phyloP scores from a whole-genome alignment of 2,329 filamentous ascomycete genomes.

The Scytalidium lignicola region DNA sequence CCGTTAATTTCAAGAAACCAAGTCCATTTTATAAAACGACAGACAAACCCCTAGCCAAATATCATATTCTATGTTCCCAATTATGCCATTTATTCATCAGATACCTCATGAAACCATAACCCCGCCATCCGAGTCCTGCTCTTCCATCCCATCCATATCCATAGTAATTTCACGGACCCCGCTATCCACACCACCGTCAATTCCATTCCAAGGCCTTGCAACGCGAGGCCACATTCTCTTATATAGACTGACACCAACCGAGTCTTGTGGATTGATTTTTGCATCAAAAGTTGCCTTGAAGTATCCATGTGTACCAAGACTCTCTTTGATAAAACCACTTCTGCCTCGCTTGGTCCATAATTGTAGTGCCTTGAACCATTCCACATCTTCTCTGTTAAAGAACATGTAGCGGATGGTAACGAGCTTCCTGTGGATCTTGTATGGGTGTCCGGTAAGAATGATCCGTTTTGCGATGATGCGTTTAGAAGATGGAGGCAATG shows the following conservation, averaged over 20 bases:
- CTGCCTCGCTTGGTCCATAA: conserved; percentile 89
- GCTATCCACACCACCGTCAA: conserved; percentile 22
- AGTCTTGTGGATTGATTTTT: conserved; percentile 92
- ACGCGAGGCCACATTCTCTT: conserved; percentile 79
- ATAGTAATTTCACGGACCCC: conserved; percentile 9
- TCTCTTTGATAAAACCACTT: conserved; percentile 89
- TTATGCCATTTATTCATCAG: background rate
- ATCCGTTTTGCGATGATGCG: conserved; percentile 91
- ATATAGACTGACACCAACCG: conserved; percentile 84
- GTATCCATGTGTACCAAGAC: conserved; percentile 95
- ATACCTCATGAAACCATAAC: background rate
- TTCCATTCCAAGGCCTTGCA: conserved; percentile 37
- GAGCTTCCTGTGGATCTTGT: conserved; percentile 97
- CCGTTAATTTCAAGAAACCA: background rate
- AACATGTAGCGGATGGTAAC: conserved; percentile 99
- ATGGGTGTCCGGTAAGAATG: conserved; percentile 91
- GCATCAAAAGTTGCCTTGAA: conserved; percentile 99
- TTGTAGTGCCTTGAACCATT: conserved; percentile 96
- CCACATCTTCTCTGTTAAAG: conserved; percentile 91
- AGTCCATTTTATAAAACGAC: background rate
- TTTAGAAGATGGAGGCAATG: conserved; percentile 67
- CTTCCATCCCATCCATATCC: conserved; percentile 1
- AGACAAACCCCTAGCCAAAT: background rate
- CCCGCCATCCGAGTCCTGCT: background rate
- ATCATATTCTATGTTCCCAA: background rate